Evolutionary conservation across 2,329 filamentous ascomycete species (phyloP), one percentile per base, ranked within the genome.

Genomic region (Aspergillus arachidicola): DNA sequence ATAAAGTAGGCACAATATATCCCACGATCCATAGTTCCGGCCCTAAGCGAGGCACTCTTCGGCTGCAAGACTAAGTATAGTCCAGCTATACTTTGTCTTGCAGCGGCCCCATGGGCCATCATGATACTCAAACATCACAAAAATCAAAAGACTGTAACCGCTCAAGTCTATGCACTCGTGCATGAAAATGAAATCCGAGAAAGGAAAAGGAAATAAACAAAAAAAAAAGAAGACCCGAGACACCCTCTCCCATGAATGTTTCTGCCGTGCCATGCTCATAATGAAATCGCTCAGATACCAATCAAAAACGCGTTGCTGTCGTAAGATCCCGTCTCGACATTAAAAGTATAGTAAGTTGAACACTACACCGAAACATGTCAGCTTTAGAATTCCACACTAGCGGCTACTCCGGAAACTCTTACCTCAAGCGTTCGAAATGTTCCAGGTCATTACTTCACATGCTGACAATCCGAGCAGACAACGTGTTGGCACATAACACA

Each of bases 401-500:
- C n/a, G 48, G n/a, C 16, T 30, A 43, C 6, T 43, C 28, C 5
- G 30, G 30, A 38, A 23, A 11, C 45, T 63, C 64, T 73, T 61
- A 73, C 60, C 64, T 56, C 38, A 26, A 48, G 6, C 41, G 16
- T 1, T 28, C 36, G 34, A 57, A 51, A n/a, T 10, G 28, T 23
- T 23, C 16, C 19, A 41, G 21, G 23, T 21, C 12, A 14, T 66
- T 57, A 71, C 56, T 78, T 78, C 58, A 77, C 69, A 45, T 69
- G 60, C 1, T 36, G 56, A 70, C 78, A 80, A 16, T 12, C 5
- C 6, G 2, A 0, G 70, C 78, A 80, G 30, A 66, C 69, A 16
- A 45, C 43, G 28, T 80, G 78, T 2, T 70, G 1, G 69, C 78
- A 80, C 0, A 45, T 60, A 3, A 78, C 66, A 58, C 78, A 80